Evolutionary conservation across 2,329 filamentous ascomycete genomes (phyloP).

Genomic region (Fusarium sp.): DNA sequence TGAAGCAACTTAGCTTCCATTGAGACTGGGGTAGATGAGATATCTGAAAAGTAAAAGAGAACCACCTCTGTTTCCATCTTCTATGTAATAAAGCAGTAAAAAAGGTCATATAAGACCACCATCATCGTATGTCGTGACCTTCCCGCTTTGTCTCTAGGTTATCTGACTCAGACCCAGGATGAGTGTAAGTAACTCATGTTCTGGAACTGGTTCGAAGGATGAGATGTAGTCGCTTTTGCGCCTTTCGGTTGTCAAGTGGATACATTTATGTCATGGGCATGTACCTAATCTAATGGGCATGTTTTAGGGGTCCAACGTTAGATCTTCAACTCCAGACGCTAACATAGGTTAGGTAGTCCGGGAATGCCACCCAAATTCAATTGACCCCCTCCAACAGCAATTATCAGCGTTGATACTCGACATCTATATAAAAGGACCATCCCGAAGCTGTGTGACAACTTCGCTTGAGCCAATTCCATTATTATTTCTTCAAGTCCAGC

Average conservation of each 20-base stretch:
- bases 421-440: background rate
- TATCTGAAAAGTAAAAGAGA: no score
- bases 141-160: background rate
- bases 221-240: constrained; percentile 4
- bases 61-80: background rate
- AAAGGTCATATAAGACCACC: background rate
- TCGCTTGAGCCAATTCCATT: no score
- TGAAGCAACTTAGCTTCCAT: background rate
- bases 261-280: background rate
- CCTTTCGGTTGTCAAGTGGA: constrained; percentile 25
- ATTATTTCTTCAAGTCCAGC: background rate
- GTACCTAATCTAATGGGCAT: background rate
- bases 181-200: background rate
- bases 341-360: constrained; percentile 7
- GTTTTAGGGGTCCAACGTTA: background rate
- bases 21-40: background rate
- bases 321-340: constrained; percentile 3
- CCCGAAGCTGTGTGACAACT: background rate
- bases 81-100: background rate
- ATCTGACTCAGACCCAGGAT: background rate
- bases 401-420: background rate
- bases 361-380: background rate
- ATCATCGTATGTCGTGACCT: background rate
- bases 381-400: background rate
- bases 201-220: constrained; percentile 17